Conservation (phyloP, 1,284 basidiomycete species). For the Waitea zeae region DNA sequence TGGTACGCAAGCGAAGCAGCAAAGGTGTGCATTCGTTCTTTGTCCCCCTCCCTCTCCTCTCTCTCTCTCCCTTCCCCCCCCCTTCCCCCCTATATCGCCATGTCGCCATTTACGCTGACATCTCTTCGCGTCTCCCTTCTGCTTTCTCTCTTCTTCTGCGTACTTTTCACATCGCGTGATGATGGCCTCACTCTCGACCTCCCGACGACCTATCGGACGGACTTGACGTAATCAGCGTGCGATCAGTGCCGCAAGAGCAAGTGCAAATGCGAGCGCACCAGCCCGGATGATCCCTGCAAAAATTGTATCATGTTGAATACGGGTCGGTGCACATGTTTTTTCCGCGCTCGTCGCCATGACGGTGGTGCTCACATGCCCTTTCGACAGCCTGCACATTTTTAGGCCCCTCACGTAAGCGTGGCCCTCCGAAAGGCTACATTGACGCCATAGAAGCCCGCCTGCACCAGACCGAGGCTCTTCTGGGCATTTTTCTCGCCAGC, state of each 20-base stretch:
- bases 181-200: no score
- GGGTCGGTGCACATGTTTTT: no score
- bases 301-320: slow-evolving; percentile 57
- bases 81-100: no score
- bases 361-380: neutral
- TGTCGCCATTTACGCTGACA: no score
- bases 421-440: slow-evolving; percentile 80
- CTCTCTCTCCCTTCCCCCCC: neutral
- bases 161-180: no score
- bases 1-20: slow-evolving; percentile 44
- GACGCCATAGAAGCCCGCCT: slow-evolving; percentile 78
- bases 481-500: slow-evolving; percentile 58
- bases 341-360: no score
- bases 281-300: slow-evolving; percentile 40
- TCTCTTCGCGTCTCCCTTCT: no score
- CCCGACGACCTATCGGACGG: no score
- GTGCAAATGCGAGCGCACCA: slow-evolving; percentile 55
- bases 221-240: no score
- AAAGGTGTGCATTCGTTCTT: slow-evolving; percentile 28
- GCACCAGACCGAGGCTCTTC: slow-evolving; percentile 73
- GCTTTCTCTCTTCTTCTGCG: no score
- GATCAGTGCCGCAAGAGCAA: slow-evolving; percentile 71
- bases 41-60: neutral
- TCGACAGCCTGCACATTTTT: slow-evolving; percentile 65
- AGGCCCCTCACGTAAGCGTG: slow-evolving; percentile 66